phyloP scores from a whole-genome alignment of 139 green algal genomes.

The Astrephomene gubernaculifera region DNA sequence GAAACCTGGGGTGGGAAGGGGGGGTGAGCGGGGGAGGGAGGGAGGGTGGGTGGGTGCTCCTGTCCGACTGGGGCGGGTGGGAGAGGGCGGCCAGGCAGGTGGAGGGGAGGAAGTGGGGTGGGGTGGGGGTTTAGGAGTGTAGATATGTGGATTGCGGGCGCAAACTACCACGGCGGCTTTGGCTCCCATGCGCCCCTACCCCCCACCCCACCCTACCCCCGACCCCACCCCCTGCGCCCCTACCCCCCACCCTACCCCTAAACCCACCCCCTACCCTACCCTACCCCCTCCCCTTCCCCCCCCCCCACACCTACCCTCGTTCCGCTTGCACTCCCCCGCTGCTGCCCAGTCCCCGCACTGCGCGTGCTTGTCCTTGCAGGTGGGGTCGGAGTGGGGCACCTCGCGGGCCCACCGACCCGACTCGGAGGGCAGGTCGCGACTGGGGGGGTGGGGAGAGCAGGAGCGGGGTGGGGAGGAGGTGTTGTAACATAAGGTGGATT shows the following conservation, averaged over 20 bases:
- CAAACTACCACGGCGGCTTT: too few relatives aligned
- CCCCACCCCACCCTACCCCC: neutral
- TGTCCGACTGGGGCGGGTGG: neutral
- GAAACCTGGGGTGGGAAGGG: constrained; percentile 36
- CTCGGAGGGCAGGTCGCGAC: constrained; percentile 41
- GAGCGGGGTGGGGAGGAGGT: neutral
- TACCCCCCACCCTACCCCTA: neutral
- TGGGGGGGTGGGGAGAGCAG: too few relatives aligned
- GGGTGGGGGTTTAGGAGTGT: neutral
- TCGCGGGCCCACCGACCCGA: constrained; percentile 38
- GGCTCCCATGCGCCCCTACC: neutral
- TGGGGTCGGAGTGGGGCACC: constrained; percentile 14
- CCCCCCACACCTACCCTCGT: constrained; percentile 41
- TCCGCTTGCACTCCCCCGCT: constrained; percentile 54
- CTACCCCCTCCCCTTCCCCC: neutral
- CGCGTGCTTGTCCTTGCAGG: constrained; percentile 34
- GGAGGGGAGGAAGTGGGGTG: neutral
- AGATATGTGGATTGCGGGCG: neutral
- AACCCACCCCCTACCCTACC: neutral
- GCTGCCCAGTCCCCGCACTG: constrained; percentile 42
- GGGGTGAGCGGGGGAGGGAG: neutral
- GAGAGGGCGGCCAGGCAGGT: neutral
- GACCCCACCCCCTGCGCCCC: too few relatives aligned
- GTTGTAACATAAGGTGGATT: too few relatives aligned
- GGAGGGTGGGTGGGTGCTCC: neutral